Conservation (phyloP, 78 protist genomes). For the Mastigamoeba balamuthi region DNA sequence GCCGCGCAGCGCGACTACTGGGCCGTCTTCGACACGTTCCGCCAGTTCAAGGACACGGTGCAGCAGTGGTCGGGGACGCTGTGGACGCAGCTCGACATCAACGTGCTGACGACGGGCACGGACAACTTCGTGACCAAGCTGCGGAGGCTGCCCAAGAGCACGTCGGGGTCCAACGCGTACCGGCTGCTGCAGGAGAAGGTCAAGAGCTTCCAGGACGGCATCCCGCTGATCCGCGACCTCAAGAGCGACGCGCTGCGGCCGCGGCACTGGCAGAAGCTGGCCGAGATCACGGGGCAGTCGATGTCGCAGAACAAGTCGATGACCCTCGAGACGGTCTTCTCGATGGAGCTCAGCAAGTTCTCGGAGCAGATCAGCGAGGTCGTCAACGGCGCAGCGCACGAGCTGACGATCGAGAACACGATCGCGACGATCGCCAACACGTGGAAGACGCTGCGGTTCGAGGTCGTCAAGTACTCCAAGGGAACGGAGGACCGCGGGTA, state of each 20-base stretch:
- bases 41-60: too few species aligned
- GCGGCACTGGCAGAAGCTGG: constrained; percentile 76
- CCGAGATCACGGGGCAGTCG: constrained; percentile 37
- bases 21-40: too few species aligned
- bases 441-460: constrained; percentile 55
- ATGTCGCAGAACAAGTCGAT: constrained; percentile 36
- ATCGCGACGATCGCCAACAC: constrained; percentile 28
- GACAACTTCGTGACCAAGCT: constrained; percentile 3
- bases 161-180: constrained; percentile 2
- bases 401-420: constrained; percentile 59
- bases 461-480: constrained; percentile 19
- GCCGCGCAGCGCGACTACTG: neutral
- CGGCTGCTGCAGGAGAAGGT: constrained; percentile 2
- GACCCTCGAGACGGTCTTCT: constrained; percentile 47
- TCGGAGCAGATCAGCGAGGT: constrained; percentile 57
- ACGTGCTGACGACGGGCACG: constrained; percentile 17
- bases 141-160: constrained; percentile 4
- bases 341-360: constrained; percentile 51
- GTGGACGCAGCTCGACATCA: constrained; percentile 63
- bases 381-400: constrained; percentile 35
- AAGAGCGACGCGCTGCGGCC: constrained; percentile 62
- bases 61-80: constrained; percentile 52
- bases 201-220: constrained; percentile 35
- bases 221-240: constrained; percentile 66
- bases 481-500: constrained; percentile 23